Evolutionary conservation across 1,284 basidiomycete species (phyloP), one percentile per base, ranked within the genome.

Genomic region (Irpex sp.): DNA sequence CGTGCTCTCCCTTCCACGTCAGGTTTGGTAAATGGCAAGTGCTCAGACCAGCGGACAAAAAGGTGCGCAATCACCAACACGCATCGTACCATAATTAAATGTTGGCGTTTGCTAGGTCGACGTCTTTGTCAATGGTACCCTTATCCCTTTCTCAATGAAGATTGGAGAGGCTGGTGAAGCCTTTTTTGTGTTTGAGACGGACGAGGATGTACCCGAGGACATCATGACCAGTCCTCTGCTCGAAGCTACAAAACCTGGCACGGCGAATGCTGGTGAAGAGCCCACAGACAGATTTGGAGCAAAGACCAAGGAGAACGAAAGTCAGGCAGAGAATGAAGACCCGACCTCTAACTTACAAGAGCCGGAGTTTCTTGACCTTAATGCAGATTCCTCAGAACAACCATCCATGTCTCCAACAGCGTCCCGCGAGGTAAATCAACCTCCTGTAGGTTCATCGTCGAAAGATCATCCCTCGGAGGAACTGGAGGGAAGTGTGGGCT

Each of bases 1-100:
- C 87, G 2, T 97, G 95, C 74, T 96, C 95, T 13, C 97, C 97
- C 0, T 99, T 99, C 73, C 97, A 99, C 77, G 96, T 99, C 51
- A 84, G 97, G 63, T 99, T 99, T 75, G 97, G 97, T 62, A 99
- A 99, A 83, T 91, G 96, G 82, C 96, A 97, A 76, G 96, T 99
- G 1, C 83, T 99, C 8, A 82, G 96, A 61, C 96, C 97, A 21
- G 91, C 87, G 40, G 97, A 99, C 79, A 97, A 98, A 81, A 94
- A 94, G 82, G 93, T 91, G 71, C 66, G 80, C 64, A 72, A 69
- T 21, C 48, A 37, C 54, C 38, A 57, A 13, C 52, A 34, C 34
- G 36, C 34, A 51, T 34, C 36, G 21, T 21, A 13, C 19, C 26
- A 34, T 26, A 56, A 36, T 48, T 31, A 26, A 60, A 19, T 17